Evolutionary conservation across 768 basidiomycete species (phyloP).

Genomic region (Gyrodon lividus): DNA sequence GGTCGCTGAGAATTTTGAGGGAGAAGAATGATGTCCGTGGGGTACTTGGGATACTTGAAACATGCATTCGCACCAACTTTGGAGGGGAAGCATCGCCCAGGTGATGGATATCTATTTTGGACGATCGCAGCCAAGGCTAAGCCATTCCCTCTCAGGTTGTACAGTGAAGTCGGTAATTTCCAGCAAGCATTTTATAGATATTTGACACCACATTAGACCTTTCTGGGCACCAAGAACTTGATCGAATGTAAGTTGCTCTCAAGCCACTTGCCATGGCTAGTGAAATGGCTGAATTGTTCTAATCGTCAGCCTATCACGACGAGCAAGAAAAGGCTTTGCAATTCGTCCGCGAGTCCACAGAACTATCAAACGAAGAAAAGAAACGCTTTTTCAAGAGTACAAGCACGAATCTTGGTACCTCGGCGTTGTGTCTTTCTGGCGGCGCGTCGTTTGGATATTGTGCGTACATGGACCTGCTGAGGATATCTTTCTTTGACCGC

Average conservation of each 20-base stretch:
- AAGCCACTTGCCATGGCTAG: neutral
- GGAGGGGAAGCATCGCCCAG: slow-evolving; percentile 87
- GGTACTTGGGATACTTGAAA: slow-evolving; percentile 86
- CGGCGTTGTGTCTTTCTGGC: slow-evolving; percentile 93
- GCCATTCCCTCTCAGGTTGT: slow-evolving; percentile 52
- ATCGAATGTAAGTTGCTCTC: slow-evolving; percentile 66
- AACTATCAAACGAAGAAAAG: slow-evolving; percentile 85
- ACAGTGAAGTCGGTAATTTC: slow-evolving; percentile 65
- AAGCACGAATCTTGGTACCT: slow-evolving; percentile 87
- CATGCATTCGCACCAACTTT: slow-evolving; percentile 89
- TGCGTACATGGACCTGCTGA: slow-evolving; percentile 30
- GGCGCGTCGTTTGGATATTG: slow-evolving; percentile 96
- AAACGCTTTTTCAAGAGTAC: slow-evolving; percentile 86
- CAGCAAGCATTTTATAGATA: slow-evolving; percentile 2
- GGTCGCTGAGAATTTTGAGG: slow-evolving; percentile 68
- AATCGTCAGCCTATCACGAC: slow-evolving; percentile 66
- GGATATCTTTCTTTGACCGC: neutral
- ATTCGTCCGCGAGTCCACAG: slow-evolving; percentile 71
- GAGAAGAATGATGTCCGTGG: slow-evolving; percentile 81
- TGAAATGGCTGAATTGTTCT: slow-evolving; percentile 5
- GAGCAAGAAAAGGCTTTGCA: slow-evolving; percentile 77
- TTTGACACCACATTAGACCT: slow-evolving; percentile 58
- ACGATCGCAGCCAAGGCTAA: slow-evolving; percentile 3
- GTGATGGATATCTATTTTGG: slow-evolving; percentile 31
- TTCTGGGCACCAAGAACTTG: slow-evolving; percentile 84